Conservation (phyloP, 106 monocot species). For the Allium fistulosum region DNA sequence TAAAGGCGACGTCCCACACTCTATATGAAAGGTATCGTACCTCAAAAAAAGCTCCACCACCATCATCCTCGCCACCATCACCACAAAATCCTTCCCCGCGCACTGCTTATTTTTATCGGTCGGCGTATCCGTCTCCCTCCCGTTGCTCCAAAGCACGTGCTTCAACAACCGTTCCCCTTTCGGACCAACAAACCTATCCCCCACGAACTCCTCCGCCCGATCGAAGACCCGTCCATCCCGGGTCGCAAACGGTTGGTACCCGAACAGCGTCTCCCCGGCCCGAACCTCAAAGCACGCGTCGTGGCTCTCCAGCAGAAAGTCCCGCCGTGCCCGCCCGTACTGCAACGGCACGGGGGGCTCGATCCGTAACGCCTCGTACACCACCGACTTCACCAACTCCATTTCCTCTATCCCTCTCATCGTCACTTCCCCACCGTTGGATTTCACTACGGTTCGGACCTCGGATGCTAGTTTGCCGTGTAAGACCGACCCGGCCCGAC, state of each 20-base stretch:
- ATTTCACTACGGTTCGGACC: constrained; percentile 48
- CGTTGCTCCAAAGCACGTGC: constrained; percentile 84
- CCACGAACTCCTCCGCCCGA: constrained; percentile 68
- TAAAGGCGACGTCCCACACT: constrained; percentile 12
- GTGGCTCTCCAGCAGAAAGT: constrained; percentile 74
- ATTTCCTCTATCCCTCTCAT: constrained; percentile 49
- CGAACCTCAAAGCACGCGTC: constrained; percentile 61
- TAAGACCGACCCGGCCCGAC: constrained; percentile 35
- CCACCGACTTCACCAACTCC: constrained; percentile 72
- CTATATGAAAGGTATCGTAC: constrained; percentile 39
- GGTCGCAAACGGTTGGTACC: constrained; percentile 94
- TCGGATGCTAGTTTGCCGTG: constrained; percentile 68
- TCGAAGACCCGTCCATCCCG: constrained; percentile 76
- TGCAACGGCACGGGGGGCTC: constrained; percentile 91
- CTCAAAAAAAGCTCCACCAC: constrained; percentile 45
- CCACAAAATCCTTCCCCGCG: constrained; percentile 57
- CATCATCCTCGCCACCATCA: constrained; percentile 41
- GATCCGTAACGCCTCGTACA: constrained; percentile 80
- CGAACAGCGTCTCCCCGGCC: constrained; percentile 81
- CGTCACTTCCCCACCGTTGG: constrained; percentile 35
- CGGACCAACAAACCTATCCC: constrained; percentile 70
- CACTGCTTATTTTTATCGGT: constrained; percentile 86
- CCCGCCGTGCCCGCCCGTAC: constrained; percentile 68
- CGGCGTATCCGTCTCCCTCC: constrained; percentile 51
- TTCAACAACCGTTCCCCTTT: constrained; percentile 41